Percentiles rank a stretch among this genome's conserved stretches.
These are phyloP conservation scores for Phytophthora meadii DNA, from an alignment of 352 stramenopile genomes.

Conservation along the genomic window DNA sequence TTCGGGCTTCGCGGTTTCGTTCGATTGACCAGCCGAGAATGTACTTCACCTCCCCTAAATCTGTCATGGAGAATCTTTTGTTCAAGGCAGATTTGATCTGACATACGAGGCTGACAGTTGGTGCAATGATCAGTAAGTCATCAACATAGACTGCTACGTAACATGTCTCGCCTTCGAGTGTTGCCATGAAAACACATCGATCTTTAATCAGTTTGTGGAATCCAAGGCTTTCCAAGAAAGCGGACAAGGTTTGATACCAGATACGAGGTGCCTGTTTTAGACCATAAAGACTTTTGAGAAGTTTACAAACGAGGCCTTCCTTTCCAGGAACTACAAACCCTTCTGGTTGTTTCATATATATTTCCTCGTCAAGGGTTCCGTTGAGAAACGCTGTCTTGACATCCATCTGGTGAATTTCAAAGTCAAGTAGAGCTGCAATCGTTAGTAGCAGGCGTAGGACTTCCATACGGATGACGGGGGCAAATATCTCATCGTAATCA, in stretches of 20 bases:
- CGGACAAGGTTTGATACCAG: slow-evolving; percentile 5
- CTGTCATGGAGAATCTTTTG: slow-evolving; percentile 19
- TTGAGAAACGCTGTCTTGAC: slow-evolving; percentile 1
- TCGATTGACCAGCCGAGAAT: slow-evolving; percentile 18
- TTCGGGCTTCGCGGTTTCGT: slow-evolving; percentile 3
- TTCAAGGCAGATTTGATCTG: slow-evolving; percentile 18
- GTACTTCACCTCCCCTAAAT: slow-evolving; percentile 16
- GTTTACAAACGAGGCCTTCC: not conserved
- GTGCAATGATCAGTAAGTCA: not conserved
- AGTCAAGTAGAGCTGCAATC: too few species aligned
- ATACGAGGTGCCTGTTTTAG: not conserved
- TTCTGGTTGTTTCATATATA: slow-evolving; percentile 26
- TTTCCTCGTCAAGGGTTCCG: slow-evolving; percentile 20
- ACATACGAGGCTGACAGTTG: not conserved
- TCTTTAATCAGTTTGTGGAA: slow-evolving; percentile 10
- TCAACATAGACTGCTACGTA: too few species aligned
- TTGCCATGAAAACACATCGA: too few species aligned
- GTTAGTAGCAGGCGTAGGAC: too few species aligned
- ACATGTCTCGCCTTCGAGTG: too few species aligned
- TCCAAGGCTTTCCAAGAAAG: not conserved
- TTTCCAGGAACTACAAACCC: not conserved
- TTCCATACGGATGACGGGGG: too few species aligned
- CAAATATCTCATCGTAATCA: too few species aligned
- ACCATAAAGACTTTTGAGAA: not conserved
- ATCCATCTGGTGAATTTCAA: too few species aligned